These are phyloP conservation scores for Cryomyces minteri DNA, from an alignment of 495 filamentous ascomycete genomes.

Conservation along the genomic window DNA sequence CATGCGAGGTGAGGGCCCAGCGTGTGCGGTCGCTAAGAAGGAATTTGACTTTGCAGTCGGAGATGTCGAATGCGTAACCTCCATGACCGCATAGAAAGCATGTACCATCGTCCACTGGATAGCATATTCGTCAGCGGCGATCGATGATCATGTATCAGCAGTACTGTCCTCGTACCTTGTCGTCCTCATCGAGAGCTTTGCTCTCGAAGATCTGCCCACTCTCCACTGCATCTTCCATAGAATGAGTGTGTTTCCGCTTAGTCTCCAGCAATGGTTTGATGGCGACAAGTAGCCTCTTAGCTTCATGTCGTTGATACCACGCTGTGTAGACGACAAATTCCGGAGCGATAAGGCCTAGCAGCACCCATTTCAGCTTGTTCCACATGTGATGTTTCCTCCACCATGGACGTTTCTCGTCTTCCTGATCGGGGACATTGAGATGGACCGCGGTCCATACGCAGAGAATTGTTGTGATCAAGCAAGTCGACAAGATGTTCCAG, in stretches of 20 bases:
- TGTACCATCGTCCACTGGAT: slow-evolving; percentile 23
- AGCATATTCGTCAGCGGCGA: too few relatives aligned
- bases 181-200: too few relatives aligned
- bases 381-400: not conserved
- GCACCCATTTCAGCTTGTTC: slow-evolving; percentile 15
- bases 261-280: too few relatives aligned
- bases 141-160: too few relatives aligned
- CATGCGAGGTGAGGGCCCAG: slow-evolving; percentile 8
- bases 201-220: too few relatives aligned
- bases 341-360: slow-evolving; percentile 17
- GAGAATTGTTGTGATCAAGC: slow-evolving; percentile 19
- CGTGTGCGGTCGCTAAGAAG: slow-evolving; percentile 1
- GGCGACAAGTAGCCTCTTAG: too few relatives aligned
- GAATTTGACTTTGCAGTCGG: slow-evolving; percentile 1
- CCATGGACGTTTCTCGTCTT: not conserved
- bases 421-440: slow-evolving; percentile 17
- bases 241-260: not conserved
- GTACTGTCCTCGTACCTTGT: too few relatives aligned
- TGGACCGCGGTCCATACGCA: slow-evolving; percentile 28
- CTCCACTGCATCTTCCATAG: too few relatives aligned
- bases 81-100: slow-evolving; percentile 25
- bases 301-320: too few relatives aligned
- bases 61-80: slow-evolving; percentile 18
- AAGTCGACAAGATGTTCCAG: slow-evolving; percentile 17
- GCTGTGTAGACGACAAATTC: slow-evolving; percentile 19